These are phyloP conservation scores for Hirsutella minnesotensis DNA, from an alignment of 2,329 filamentous ascomycete species.

Conservation along the genomic window DNA sequence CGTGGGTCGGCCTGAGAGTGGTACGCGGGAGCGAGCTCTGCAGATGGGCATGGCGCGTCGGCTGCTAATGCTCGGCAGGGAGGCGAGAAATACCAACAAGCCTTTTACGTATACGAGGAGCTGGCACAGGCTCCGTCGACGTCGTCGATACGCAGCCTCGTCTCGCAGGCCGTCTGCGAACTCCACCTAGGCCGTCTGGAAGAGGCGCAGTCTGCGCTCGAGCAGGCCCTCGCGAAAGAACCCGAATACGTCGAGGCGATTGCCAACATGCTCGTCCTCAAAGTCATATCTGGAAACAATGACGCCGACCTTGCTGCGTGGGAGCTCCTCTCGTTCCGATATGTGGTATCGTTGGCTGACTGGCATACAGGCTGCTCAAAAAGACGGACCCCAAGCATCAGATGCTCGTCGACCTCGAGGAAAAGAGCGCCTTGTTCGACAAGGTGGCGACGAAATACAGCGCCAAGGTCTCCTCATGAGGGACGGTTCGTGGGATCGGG, in stretches of 20 bases:
- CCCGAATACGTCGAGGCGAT: slow-evolving; percentile 61
- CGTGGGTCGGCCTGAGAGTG: slow-evolving; percentile 82
- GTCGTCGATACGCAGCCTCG: slow-evolving; percentile 61
- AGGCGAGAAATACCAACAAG: slow-evolving; percentile 89
- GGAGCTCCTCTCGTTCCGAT: slow-evolving; percentile 15
- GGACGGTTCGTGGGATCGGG: background rate
- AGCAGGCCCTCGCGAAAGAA: slow-evolving; percentile 67
- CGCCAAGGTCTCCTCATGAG: slow-evolving; percentile 57
- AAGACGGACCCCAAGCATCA: slow-evolving; percentile 54
- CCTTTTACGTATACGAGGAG: slow-evolving; percentile 97
- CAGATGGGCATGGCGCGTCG: background rate
- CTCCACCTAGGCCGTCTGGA: slow-evolving; percentile 79
- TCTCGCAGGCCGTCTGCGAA: slow-evolving; percentile 84
- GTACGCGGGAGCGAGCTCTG: slow-evolving; percentile 27
- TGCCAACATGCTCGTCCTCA: slow-evolving; percentile 73
- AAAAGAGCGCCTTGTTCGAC: slow-evolving; percentile 83
- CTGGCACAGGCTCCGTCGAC: slow-evolving; percentile 78
- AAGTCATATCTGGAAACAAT: slow-evolving; percentile 65
- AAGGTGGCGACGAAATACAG: slow-evolving; percentile 77
- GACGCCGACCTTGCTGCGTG: slow-evolving; percentile 50
- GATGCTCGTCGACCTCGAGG: slow-evolving; percentile 61
- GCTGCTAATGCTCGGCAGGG: slow-evolving; percentile 44
- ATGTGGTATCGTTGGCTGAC: slow-evolving; percentile 6
- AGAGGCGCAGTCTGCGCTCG: slow-evolving; percentile 77
- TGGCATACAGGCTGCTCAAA: slow-evolving; percentile 37